A percentile compares a stretch with the other conserved stretches of the same genome.
phyloP scores from a whole-genome alignment of 108 stramenopile species.

The Cyclotella atomus region DNA sequence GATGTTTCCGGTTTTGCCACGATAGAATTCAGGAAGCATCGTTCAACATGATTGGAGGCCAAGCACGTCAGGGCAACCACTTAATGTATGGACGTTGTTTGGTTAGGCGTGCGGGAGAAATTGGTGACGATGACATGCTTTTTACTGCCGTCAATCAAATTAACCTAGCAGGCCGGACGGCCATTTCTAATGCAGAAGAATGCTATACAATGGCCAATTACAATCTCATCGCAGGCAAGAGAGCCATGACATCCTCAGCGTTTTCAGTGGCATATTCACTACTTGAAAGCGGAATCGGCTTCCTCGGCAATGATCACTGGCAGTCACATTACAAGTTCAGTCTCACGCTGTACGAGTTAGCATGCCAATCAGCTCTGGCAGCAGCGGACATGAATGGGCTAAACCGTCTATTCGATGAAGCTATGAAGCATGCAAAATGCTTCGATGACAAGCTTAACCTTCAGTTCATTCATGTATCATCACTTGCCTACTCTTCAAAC shows the following conservation, averaged over 20 bases:
- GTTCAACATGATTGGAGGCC: conserved; percentile 14
- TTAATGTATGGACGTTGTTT: conserved; percentile 4
- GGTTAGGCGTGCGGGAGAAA: neutral
- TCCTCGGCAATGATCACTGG: too few species aligned
- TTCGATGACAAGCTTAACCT: conserved; percentile 22
- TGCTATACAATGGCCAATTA: conserved; percentile 6
- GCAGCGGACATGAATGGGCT: neutral
- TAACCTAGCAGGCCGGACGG: conserved; percentile 22
- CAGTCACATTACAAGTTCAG: conserved; percentile 18
- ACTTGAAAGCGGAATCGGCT: too few species aligned
- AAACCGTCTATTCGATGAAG: neutral
- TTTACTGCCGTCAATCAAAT: conserved; percentile 31
- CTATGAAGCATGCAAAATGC: neutral
- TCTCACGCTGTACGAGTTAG: conserved; percentile 16
- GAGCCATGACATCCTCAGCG: too few species aligned
- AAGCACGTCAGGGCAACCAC: conserved; percentile 8
- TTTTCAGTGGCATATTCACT: too few species aligned
- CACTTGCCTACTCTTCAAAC: conserved; percentile 1
- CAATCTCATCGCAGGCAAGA: conserved; percentile 42
- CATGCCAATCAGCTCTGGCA: conserved; percentile 3
- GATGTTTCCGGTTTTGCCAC: conserved; percentile 18
- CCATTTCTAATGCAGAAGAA: neutral
- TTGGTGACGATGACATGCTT: neutral
- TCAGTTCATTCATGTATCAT: neutral
- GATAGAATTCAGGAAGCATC: conserved; percentile 33